phyloP scores from a whole-genome alignment of 1,284 basidiomycete genomes.

The Butyriboletus appendiculatus region DNA sequence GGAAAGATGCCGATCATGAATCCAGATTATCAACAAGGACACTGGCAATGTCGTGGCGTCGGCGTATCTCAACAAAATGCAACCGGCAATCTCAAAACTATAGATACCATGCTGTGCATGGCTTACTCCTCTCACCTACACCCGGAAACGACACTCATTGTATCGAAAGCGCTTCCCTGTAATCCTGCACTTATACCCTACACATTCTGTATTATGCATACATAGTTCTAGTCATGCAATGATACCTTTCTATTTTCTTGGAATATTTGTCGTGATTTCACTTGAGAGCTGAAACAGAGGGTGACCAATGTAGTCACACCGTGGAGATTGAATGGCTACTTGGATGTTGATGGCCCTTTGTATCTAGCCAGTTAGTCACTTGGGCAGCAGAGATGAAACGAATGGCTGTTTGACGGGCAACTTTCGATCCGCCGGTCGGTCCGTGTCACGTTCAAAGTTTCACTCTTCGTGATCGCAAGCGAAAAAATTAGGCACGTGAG shows the following conservation, averaged over 20 bases:
- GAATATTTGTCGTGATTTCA: background rate
- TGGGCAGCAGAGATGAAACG: too few relatives aligned
- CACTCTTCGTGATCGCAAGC: too few relatives aligned
- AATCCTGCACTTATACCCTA: slow-evolving; percentile 24
- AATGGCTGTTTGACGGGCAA: background rate
- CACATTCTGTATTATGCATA: slow-evolving; percentile 24
- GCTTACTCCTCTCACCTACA: background rate
- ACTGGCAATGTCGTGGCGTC: slow-evolving; percentile 60
- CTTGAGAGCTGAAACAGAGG: background rate
- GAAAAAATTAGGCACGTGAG: background rate
- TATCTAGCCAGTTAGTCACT: background rate
- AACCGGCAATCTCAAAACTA: slow-evolving; percentile 46
- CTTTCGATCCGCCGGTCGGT: background rate
- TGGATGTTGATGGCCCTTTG: background rate
- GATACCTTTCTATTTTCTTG: slow-evolving; percentile 12
- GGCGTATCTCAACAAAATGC: slow-evolving; percentile 68
- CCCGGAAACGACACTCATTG: slow-evolving; percentile 14
- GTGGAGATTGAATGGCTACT: background rate
- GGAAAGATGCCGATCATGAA: slow-evolving; percentile 4
- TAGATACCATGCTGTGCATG: slow-evolving; percentile 23
- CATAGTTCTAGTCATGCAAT: background rate
- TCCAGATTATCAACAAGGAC: slow-evolving; percentile 56
- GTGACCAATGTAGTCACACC: too few relatives aligned
- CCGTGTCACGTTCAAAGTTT: too few relatives aligned
- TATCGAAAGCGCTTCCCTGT: slow-evolving; percentile 20